Evolutionary conservation across 306 rosid genomes (phyloP).

Genomic region (Erythrophleum fordii): DNA sequence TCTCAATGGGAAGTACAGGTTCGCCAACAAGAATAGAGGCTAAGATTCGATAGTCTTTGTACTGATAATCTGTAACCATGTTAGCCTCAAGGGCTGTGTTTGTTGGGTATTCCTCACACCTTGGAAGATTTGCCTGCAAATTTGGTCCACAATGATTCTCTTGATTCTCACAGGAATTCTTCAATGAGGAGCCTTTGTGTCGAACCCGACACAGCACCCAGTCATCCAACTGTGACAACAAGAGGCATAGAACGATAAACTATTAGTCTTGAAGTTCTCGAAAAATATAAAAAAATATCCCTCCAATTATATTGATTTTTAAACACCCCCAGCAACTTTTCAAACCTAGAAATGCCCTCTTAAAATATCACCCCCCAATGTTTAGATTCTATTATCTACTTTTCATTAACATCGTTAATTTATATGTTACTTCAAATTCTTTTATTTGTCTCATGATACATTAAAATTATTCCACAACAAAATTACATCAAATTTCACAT

Average conservation of each 20-base stretch:
- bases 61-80: constrained; percentile 47
- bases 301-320: background rate
- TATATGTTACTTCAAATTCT: background rate
- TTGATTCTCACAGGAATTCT: constrained; percentile 48
- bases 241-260: background rate
- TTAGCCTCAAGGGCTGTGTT: constrained; percentile 34
- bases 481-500: background rate
- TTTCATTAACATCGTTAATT: background rate
- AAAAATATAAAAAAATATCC: background rate
- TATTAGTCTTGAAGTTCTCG: background rate
- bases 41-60: constrained; percentile 57
- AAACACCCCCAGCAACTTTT: too few relatives aligned
- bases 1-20: constrained; percentile 45
- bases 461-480: background rate
- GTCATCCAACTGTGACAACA: constrained; percentile 66
- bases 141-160: constrained; percentile 44
- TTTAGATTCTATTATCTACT: background rate
- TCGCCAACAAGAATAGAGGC: constrained; percentile 70
- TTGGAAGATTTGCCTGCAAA: constrained; percentile 19
- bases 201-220: constrained; percentile 87
- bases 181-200: constrained; percentile 50
- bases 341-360: background rate
- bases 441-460: background rate
- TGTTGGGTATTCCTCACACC: constrained; percentile 43
- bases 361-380: background rate